Percentiles rank a stretch among this genome's conserved stretches.
Conservation (phyloP, 495 filamentous ascomycete genomes). For the Bacidia rubella region DNA sequence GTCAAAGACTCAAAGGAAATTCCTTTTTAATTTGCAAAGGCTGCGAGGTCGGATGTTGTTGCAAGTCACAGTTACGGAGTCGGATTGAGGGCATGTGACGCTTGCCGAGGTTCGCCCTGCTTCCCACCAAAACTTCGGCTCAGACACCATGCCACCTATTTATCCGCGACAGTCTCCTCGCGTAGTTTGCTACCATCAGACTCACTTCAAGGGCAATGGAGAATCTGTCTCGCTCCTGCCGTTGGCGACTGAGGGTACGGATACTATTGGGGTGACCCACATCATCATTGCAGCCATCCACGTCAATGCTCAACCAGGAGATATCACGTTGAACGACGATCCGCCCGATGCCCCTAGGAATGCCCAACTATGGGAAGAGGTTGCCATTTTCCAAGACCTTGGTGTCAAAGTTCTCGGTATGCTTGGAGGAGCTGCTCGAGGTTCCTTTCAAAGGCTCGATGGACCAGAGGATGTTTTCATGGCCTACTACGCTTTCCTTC, state of each 20-base stretch:
- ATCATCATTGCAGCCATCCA: constrained; percentile 71
- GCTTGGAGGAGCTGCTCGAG: constrained; percentile 67
- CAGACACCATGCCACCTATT: not conserved
- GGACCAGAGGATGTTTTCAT: constrained; percentile 44
- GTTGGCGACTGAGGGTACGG: constrained; percentile 37
- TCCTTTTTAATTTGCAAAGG: too few relatives aligned
- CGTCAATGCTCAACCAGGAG: constrained; percentile 43
- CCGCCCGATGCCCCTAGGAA: constrained; percentile 42
- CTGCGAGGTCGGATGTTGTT: too few relatives aligned
- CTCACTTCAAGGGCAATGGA: constrained; percentile 44
- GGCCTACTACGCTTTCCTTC: constrained; percentile 50
- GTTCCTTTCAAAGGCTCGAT: constrained; percentile 56
- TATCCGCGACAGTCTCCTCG: constrained; percentile 25
- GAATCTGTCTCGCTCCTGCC: constrained; percentile 57
- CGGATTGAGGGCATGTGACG: not conserved
- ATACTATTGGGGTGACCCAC: constrained; percentile 42
- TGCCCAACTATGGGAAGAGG: constrained; percentile 53
- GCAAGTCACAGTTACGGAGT: not conserved
- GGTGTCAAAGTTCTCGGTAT: constrained; percentile 68
- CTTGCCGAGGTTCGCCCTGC: not conserved
- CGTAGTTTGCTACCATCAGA: constrained; percentile 62
- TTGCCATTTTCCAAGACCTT: constrained; percentile 44
- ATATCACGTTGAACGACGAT: constrained; percentile 66
- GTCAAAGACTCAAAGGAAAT: too few relatives aligned
- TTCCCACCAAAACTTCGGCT: not conserved